Conservation (phyloP, 2,329 filamentous ascomycete species). For the Penicillium sp. region DNA sequence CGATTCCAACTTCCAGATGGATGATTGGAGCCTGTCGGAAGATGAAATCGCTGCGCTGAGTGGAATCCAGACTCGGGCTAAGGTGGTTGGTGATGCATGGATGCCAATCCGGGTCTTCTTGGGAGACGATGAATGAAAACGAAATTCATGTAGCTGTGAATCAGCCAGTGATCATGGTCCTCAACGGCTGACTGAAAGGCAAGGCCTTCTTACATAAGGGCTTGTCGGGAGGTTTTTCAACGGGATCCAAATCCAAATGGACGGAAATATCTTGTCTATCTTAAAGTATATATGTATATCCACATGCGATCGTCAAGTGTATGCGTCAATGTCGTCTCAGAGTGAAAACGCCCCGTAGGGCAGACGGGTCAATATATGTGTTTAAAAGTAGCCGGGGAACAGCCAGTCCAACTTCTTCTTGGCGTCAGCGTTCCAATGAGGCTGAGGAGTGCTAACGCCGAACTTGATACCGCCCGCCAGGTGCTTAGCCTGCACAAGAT, state of each 20-base stretch:
- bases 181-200: background rate
- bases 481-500: constrained; percentile 75
- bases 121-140: background rate
- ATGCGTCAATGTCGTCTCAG: background rate
- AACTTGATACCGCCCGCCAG: constrained; percentile 71
- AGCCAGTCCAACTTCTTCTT: constrained; percentile 78
- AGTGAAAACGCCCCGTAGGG: background rate
- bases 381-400: constrained; percentile 71
- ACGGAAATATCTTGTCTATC: background rate
- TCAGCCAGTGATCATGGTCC: background rate
- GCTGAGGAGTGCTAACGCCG: constrained; percentile 77
- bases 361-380: constrained; percentile 27
- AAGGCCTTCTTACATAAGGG: background rate
- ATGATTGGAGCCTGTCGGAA: background rate
- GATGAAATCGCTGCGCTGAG: background rate
- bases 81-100: background rate
- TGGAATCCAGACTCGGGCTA: background rate
- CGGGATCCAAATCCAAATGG: background rate
- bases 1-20: constrained; percentile 63
- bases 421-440: constrained; percentile 67
- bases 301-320: constrained; percentile 1
- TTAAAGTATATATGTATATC: background rate
- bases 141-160: background rate
- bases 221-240: background rate
- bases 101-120: background rate